phyloP scores from a whole-genome alignment of 2,329 filamentous ascomycete genomes.

The Neurospora sp. region DNA sequence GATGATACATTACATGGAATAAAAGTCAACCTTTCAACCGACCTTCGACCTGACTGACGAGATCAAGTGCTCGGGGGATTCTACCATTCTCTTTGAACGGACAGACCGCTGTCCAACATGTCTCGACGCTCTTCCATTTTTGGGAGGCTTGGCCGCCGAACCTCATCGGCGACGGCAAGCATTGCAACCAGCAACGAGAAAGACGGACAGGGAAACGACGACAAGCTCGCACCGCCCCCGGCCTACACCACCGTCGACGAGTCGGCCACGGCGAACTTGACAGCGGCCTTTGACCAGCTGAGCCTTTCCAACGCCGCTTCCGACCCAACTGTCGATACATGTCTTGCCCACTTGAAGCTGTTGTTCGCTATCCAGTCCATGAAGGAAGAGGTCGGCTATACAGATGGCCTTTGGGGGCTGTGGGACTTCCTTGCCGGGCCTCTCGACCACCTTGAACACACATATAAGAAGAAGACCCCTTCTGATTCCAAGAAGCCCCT shows the following conservation, averaged over 20 bases:
- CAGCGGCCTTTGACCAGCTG: conserved; percentile 16
- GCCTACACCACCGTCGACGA: background rate
- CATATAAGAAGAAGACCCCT: conserved; percentile 17
- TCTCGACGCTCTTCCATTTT: background rate
- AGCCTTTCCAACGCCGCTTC: conserved; percentile 4
- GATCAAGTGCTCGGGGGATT: background rate
- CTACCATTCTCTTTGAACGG: background rate
- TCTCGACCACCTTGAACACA: conserved; percentile 2
- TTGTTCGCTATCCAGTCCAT: conserved; percentile 57
- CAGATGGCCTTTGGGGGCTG: conserved; percentile 57
- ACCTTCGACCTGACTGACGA: background rate
- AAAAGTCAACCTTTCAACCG: background rate
- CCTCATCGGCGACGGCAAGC: background rate
- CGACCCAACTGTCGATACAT: conserved; percentile 41
- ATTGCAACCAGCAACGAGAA: background rate
- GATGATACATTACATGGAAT: background rate
- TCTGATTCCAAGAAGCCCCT: conserved; percentile 7
- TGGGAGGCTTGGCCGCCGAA: background rate
- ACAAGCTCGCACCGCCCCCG: background rate
- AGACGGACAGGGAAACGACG: background rate
- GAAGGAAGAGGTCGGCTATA: conserved; percentile 55
- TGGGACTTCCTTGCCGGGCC: conserved; percentile 33
- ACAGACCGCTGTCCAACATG: background rate
- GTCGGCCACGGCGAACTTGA: conserved; percentile 6
- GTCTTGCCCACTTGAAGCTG: conserved; percentile 64